Evolutionary conservation across 2,329 filamentous ascomycete genomes (phyloP), one percentile per base, ranked within the genome.

Genomic region (Paracoccidioides brasiliensis): DNA sequence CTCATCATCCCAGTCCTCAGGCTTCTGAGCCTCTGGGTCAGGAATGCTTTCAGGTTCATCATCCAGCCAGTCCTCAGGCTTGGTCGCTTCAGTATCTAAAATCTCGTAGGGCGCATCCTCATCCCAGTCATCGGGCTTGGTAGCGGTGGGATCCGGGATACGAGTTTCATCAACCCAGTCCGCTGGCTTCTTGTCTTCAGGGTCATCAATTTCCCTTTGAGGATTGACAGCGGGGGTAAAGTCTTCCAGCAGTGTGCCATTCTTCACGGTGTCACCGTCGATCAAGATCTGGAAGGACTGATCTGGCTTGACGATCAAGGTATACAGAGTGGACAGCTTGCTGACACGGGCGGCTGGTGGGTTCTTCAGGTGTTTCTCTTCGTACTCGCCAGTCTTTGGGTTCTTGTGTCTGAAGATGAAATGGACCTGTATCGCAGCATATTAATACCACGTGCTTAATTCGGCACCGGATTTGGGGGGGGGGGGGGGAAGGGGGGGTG

Each of bases 341-440:
- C 84, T 80, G 67, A 95, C 93, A 71, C 85, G 86, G 70, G 90
- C 90, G 57, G 85, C 80, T 59, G 93, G 90, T 62, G 91, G 85
- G 66, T 80, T 81, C 70, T 81, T 83, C 61, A 98, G 81, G 77
- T 98, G 93, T 85, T 98, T 98, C 87, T 98, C 93, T 82, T 98
- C 91, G 69, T 98, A 98, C 76, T 96, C 89, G 78, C 91, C 91
- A 49, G 90, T 96, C 87, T 95, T 96, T 71, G 93, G 93, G 83
- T 97, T 98, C 88, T 97, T 98, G 86, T 98, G 93, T 77, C 94
- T 93, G 84, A 98, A 95, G 74, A 98, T 98, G 78, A 98, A 95
- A 74, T 85, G 82, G 59, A 85, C 82, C 78, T 81, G 51, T 7
- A 51, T 56, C 35, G 71, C 53, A 69, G 28, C 42, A 37, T 53